Evolutionary conservation across 129 eudicot species (phyloP), one percentile per base, ranked within the genome.

Genomic region (Escallonia rubra): DNA sequence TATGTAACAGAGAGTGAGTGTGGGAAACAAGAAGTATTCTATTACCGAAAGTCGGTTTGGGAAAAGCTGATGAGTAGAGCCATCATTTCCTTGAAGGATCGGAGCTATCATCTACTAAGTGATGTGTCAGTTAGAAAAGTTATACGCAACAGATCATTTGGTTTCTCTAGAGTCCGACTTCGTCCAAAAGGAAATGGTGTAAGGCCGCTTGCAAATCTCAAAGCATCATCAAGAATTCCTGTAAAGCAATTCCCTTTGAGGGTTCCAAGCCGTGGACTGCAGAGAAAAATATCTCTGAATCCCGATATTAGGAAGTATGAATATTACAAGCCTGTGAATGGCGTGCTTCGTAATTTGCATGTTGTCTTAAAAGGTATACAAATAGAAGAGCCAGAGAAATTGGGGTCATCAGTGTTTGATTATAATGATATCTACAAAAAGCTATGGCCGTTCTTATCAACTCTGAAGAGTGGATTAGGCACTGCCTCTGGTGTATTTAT

Each of bases 1-100:
- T 89, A 89, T 70, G 82, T 84, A n/a, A 93, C 98, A 7, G 98
- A 93, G 73, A 84, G 88, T 64, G 92, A 93, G 86, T 74, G 78
- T 69, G 92, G 82, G 61, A 92, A 84, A 70, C 82, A 82, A 68
- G 86, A 89, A 53, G 72, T 84, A 23, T 84, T 72, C 50, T 93
- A 75, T 73, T 89, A 89, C 12, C 80, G 68, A 55, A 85, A 82
- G 68, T 78, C 92, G 10, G 50, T 70, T 12, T 93, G 98, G 98
- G 70, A 82, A 79, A 84, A 80, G 51, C 70, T 93, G 65, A 85
- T 75, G 72, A 68, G 61, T 63, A 72, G 61, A 70, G 69, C 87
- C n/a, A 61, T 80, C 4, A 63, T 68, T 50, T 43, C 52, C 73
- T 45, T 84, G 75, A 66, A 74, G 43, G 78, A 72, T 3, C 68